Evolutionary conservation across 257 asterid genomes (phyloP), one percentile per base, ranked within the genome.

Genomic region (Solanum neorickii): DNA sequence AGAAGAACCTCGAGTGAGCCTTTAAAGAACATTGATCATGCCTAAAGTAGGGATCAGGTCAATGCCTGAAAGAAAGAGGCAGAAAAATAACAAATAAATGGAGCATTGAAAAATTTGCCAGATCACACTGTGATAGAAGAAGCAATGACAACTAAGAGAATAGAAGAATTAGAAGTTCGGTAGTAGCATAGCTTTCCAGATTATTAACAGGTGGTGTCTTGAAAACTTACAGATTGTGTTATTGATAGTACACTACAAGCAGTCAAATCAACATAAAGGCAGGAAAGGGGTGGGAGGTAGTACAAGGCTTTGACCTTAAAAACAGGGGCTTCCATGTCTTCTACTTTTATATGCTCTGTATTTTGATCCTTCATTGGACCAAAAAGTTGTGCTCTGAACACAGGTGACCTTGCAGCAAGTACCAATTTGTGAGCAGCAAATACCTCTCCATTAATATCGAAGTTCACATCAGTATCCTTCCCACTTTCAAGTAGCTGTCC

Each of bases 371-470:
- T 97, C 99, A 95, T 95, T 84, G 98, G 98, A 80, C 99, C 99
- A 92, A 89, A 95, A 33, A 97, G 93, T 87, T 95, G 99, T 87
- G 98, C 99, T 89, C 97, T 92, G 87, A 97, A 95, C 75, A 95
- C 98, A 10, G 99, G 98, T 65, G 99, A 97, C 29, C 98, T 98
- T 84, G 99, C 98, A 56, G 98, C 98, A 90, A 97, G 98, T 47
- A 97, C 95, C 91, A 95, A 90, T 91, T 97, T 97, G 93, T 97
- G 99, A 83, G 96, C 99, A 15, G 94, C 74, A 91, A 94, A 94
- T 0, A 85, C 87, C 89, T 97, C 98, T 72, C 94, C 99, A 91
- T 92, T 91, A 87, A 97, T 95, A 49, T 94, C 96, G 46, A 95
- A 94, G 83, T 33, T 92, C 68, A 94, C 93, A 86, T 97, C 98